Evolutionary conservation across 163 green algal genomes (phyloP).

Genomic region (Scenedesmus sp.): DNA sequence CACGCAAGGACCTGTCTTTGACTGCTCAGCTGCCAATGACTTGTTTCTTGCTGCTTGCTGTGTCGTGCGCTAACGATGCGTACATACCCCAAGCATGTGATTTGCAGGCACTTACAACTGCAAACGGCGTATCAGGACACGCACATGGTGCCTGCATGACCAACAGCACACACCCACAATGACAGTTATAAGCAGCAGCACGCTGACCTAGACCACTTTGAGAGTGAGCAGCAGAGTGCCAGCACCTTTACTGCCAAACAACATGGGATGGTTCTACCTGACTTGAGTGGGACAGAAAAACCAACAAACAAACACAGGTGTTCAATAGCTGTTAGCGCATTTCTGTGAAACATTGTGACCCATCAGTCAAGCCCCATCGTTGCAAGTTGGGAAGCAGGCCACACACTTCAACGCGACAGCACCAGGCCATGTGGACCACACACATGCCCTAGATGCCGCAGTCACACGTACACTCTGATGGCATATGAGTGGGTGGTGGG

Average conservation of each 20-base stretch:
- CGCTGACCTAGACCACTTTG: too few species aligned
- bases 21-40: constrained; percentile 2
- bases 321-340: neutral
- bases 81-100: too few species aligned
- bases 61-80: neutral
- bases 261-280: too few species aligned
- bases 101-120: neutral
- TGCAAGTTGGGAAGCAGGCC: neutral
- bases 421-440: neutral
- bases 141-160: neutral
- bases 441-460: neutral
- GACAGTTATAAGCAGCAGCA: neutral
- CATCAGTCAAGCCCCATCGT: neutral
- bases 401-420: neutral
- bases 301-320: neutral
- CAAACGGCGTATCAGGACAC: neutral
- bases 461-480: too few species aligned
- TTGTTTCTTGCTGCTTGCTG: neutral
- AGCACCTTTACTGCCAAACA: too few species aligned
- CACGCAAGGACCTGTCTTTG: neutral
- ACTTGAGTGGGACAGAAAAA: too few species aligned
- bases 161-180: neutral
- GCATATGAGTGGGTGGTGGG: too few species aligned
- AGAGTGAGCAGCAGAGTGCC: neutral
- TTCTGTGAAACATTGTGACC: neutral